Conservation (phyloP, 805 yeast species). For the Saturnispora silvae region DNA sequence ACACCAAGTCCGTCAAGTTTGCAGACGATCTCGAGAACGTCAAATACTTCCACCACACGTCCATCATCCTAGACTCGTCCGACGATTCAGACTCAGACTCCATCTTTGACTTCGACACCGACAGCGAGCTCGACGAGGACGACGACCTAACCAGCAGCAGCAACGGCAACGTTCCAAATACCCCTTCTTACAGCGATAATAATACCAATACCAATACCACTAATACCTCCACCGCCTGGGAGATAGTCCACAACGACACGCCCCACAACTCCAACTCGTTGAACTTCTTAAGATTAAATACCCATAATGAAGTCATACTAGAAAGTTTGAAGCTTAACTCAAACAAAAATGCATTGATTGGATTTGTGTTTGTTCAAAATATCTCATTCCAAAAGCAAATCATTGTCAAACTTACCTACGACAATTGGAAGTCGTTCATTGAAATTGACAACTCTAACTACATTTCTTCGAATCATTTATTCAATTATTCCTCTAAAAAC, state of each 20-base stretch:
- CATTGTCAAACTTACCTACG: constrained; percentile 37
- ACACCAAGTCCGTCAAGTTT: constrained; percentile 50
- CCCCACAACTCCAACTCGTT: constrained; percentile 20
- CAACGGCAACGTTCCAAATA: constrained; percentile 13
- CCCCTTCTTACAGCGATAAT: too few species aligned
- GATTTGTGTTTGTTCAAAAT: constrained; percentile 31
- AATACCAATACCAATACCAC: neutral
- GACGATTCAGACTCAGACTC: constrained; percentile 12
- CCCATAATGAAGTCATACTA: constrained; percentile 20
- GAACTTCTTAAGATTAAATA: constrained; percentile 25
- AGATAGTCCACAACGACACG: constrained; percentile 23
- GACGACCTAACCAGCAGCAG: constrained; percentile 11
- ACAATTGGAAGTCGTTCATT: constrained; percentile 33
- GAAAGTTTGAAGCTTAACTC: constrained; percentile 30
- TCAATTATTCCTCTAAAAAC: constrained; percentile 26
- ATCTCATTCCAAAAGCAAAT: constrained; percentile 30
- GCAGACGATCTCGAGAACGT: constrained; percentile 51
- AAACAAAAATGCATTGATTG: constrained; percentile 33
- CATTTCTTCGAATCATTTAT: constrained; percentile 29
- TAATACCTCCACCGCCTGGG: constrained; percentile 16
- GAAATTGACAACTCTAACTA: constrained; percentile 26
- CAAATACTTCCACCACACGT: constrained; percentile 50
- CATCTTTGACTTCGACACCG: constrained; percentile 17
- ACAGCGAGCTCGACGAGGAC: constrained; percentile 9
- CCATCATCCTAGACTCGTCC: neutral